A percentile compares a stretch with the other conserved stretches of the same genome.
Evolutionary conservation across 257 asterid genomes (phyloP).

Genomic region (Buddleja alternifolia): DNA sequence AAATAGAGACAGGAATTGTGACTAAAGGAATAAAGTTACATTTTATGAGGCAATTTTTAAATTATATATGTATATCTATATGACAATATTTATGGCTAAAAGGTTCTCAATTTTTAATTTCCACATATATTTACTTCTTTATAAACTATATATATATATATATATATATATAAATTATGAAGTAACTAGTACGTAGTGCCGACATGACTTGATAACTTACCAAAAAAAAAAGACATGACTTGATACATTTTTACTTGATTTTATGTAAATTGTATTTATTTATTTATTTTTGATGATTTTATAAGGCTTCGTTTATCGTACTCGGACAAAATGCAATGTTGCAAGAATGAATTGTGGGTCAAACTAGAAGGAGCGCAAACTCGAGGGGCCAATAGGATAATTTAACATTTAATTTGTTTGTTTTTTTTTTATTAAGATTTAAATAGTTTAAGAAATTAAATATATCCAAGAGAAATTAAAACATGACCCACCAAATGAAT

Average conservation of each 20-base stretch:
- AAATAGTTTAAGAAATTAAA: neutral
- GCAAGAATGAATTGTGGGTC: neutral
- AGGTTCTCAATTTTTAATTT: constrained; percentile 31
- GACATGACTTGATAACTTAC: no score
- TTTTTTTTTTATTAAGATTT: neutral
- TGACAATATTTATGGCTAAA: neutral
- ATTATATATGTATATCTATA: constrained; percentile 24
- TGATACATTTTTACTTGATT: no score
- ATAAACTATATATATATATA: no score
- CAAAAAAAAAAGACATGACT: no score
- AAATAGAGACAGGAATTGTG: constrained; percentile 30
- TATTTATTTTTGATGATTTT: no score
- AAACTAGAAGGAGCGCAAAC: neutral
- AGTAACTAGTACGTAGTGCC: no score
- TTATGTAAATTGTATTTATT: no score
- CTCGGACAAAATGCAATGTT: neutral
- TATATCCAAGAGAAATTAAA: neutral
- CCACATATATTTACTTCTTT: neutral
- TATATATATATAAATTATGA: no score
- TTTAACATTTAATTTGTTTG: neutral
- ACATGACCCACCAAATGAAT: constrained; percentile 48
- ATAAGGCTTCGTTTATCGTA: no score
- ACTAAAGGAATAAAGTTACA: constrained; percentile 23
- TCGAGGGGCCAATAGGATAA: constrained; percentile 9
- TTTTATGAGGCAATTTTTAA: constrained; percentile 33